These are phyloP conservation scores for Leptodontidium sp. DNA, from an alignment of 2,329 filamentous ascomycete species.

Conservation along the genomic window DNA sequence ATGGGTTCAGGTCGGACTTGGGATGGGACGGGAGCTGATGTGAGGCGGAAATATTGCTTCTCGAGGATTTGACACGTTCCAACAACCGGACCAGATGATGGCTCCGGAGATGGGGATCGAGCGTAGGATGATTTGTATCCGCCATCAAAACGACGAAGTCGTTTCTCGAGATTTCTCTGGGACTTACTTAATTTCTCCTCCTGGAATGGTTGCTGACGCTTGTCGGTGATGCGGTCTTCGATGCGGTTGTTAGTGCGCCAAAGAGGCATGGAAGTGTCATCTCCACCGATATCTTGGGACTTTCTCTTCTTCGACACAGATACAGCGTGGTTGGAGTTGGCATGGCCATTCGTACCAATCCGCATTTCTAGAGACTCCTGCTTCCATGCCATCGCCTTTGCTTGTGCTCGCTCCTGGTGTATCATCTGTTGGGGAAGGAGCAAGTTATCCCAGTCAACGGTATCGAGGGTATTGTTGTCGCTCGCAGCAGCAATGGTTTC, in stretches of 20 bases:
- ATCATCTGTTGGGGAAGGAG: constrained; percentile 88
- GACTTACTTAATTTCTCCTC: constrained; percentile 82
- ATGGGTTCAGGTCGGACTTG: constrained; percentile 85
- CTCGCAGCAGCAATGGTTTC: constrained; percentile 84
- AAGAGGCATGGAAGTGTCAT: constrained; percentile 63
- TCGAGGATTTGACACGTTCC: constrained; percentile 86
- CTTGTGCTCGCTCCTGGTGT: constrained; percentile 67
- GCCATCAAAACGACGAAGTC: constrained; percentile 84
- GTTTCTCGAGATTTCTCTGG: constrained; percentile 84
- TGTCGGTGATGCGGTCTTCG: constrained; percentile 77
- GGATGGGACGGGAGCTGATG: constrained; percentile 85
- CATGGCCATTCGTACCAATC: constrained; percentile 36
- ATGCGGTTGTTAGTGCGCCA: constrained; percentile 77
- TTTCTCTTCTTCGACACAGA: constrained; percentile 80
- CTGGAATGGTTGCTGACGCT: constrained; percentile 56
- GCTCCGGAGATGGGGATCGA: constrained; percentile 63
- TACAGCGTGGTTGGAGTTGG: constrained; percentile 27
- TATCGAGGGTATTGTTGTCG: constrained; percentile 73
- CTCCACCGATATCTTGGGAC: constrained; percentile 69
- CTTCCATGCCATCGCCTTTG: constrained; percentile 38
- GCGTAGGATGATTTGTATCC: constrained; percentile 64
- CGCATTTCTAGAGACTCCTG: constrained; percentile 42
- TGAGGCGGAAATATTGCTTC: constrained; percentile 95
- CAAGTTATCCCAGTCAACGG: constrained; percentile 83
- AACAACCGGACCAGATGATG: constrained; percentile 76